Conservation (phyloP, 2,329 filamentous ascomycete genomes). For the Ophiostoma sp. region DNA sequence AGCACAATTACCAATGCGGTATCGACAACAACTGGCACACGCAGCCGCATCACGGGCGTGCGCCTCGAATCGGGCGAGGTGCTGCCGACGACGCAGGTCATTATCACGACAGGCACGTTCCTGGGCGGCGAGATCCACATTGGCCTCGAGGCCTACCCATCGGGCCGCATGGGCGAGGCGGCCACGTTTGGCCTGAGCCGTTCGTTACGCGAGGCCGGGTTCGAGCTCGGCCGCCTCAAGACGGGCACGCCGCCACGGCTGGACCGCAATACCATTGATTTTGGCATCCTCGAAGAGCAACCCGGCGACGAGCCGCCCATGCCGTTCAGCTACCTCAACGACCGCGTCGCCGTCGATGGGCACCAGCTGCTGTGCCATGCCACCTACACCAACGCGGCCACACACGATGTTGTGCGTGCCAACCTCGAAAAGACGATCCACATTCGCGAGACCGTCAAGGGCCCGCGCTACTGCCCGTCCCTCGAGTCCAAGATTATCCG, state of each 20-base stretch:
- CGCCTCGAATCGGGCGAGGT: constrained; percentile 84
- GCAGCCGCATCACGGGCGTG: constrained; percentile 77
- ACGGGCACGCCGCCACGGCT: constrained; percentile 92
- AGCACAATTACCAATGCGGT: not conserved
- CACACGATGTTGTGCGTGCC: constrained; percentile 79
- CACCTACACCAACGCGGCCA: constrained; percentile 80
- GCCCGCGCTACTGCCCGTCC: constrained; percentile 92
- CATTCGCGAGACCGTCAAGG: constrained; percentile 91
- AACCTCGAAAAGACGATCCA: constrained; percentile 97
- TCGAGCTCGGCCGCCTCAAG: constrained; percentile 85
- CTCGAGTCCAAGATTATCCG: constrained; percentile 91
- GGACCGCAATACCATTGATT: constrained; percentile 80
- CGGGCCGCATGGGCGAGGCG: constrained; percentile 89
- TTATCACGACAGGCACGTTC: constrained; percentile 97
- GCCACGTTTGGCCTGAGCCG: constrained; percentile 92
- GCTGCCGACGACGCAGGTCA: constrained; percentile 74
- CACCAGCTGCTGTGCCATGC: constrained; percentile 81
- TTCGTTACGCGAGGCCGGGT: constrained; percentile 83
- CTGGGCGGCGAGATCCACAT: constrained; percentile 96
- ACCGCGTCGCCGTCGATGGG: constrained; percentile 71
- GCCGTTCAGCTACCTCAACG: constrained; percentile 90
- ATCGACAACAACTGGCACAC: constrained; percentile 36
- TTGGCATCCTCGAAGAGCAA: constrained; percentile 68
- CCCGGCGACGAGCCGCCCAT: constrained; percentile 79
- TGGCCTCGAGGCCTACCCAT: constrained; percentile 77